These are phyloP conservation scores for Monosporascus sp. DNA, from an alignment of 2,329 filamentous ascomycete species.

Conservation along the genomic window DNA sequence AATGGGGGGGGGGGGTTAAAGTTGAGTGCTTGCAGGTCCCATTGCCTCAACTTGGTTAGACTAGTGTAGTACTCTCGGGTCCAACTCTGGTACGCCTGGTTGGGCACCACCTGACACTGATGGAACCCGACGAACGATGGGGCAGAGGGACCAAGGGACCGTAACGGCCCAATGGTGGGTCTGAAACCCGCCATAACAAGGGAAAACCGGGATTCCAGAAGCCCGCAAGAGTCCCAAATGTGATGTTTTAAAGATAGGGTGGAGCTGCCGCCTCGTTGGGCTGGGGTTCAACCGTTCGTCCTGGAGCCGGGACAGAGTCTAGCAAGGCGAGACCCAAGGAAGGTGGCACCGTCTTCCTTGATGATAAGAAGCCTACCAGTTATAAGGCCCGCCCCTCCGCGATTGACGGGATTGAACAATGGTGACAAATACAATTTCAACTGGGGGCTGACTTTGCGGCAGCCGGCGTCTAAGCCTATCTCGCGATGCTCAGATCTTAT, in stretches of 20 bases:
- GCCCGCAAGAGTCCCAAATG: background rate
- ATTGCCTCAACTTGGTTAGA: background rate
- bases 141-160: background rate
- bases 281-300: background rate
- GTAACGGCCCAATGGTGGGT: slow-evolving; percentile 1
- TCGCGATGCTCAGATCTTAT: too few relatives aligned
- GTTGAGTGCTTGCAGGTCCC: background rate
- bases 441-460: background rate
- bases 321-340: background rate
- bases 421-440: background rate
- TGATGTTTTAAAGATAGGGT: background rate
- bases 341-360: background rate
- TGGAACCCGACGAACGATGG: background rate
- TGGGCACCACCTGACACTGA: background rate
- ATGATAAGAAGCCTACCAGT: background rate
- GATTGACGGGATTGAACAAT: background rate
- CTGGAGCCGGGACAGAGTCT: background rate
- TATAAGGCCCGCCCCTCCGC: background rate
- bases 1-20: background rate
- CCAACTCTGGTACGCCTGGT: background rate
- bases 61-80: background rate
- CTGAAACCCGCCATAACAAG: background rate
- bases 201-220: background rate
- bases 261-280: background rate
- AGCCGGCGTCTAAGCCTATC: too few relatives aligned